Conservation (phyloP, 2,329 filamentous ascomycete species). For the Zasmidium citrigriseum region DNA sequence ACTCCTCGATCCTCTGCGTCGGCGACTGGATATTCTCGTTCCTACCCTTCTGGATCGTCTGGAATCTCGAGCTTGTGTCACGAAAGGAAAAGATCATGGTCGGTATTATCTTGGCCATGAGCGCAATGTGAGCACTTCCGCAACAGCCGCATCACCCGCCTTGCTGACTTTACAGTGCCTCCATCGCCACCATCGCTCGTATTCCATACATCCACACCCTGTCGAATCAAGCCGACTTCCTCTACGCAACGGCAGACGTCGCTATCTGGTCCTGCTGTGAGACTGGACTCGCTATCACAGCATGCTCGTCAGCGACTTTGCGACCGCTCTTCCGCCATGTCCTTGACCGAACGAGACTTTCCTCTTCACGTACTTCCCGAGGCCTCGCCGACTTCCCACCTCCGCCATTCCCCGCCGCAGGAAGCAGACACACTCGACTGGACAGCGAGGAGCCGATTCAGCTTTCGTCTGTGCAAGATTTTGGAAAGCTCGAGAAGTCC, state of each 20-base stretch:
- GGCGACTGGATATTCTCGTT: constrained; percentile 24
- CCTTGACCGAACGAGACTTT: constrained; percentile 1
- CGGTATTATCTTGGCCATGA: constrained; percentile 34
- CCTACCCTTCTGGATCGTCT: constrained; percentile 34
- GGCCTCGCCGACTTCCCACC: background rate
- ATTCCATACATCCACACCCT: constrained; percentile 19
- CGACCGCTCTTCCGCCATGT: constrained; percentile 15
- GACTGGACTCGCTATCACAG: constrained; percentile 18
- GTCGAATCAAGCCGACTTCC: constrained; percentile 13
- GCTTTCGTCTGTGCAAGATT: background rate
- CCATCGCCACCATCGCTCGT: constrained; percentile 20
- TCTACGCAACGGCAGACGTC: constrained; percentile 17
- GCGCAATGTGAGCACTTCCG: constrained; percentile 24
- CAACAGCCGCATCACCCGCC: background rate
- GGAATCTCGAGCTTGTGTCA: constrained; percentile 31
- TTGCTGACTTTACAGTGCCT: constrained; percentile 14
- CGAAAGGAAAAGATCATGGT: constrained; percentile 32
- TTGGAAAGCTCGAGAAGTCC: background rate
- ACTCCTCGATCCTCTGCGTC: constrained; percentile 18
- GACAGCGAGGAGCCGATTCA: background rate
- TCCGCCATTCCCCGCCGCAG: background rate
- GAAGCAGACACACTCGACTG: background rate
- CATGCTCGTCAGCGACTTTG: constrained; percentile 16
- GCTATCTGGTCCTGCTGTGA: constrained; percentile 21
- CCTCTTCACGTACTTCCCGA: background rate